These are phyloP conservation scores for Leccinum boreale DNA, from an alignment of 768 basidiomycete species.

Conservation along the genomic window DNA sequence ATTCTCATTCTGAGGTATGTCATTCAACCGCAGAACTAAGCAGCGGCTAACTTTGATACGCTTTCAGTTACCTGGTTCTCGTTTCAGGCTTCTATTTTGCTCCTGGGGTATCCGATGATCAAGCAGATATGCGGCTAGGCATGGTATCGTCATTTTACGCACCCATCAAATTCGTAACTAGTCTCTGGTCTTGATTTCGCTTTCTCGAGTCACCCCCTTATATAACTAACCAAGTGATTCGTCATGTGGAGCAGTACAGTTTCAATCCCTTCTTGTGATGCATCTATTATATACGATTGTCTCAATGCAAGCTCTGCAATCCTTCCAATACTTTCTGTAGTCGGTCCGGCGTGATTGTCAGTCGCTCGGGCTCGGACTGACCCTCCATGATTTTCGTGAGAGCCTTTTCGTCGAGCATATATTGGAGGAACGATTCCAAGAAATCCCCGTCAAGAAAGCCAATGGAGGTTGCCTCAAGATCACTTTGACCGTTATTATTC, in stretches of 20 bases:
- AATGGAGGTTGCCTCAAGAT: constrained; percentile 51
- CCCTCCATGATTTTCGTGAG: constrained; percentile 57
- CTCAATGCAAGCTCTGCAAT: constrained; percentile 55
- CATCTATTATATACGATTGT: constrained; percentile 6
- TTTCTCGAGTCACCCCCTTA: not conserved
- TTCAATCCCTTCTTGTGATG: constrained; percentile 20
- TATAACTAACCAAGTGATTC: constrained; percentile 1
- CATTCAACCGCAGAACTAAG: not conserved
- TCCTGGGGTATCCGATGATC: constrained; percentile 39
- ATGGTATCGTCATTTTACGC: constrained; percentile 2
- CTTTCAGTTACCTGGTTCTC: constrained; percentile 82
- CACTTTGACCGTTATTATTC: constrained; percentile 51
- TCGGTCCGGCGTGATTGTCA: constrained; percentile 40
- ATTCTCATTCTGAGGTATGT: constrained; percentile 87
- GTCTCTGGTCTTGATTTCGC: constrained; percentile 12
- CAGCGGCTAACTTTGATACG: not conserved
- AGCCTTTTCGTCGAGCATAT: constrained; percentile 36
- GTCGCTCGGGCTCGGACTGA: constrained; percentile 52
- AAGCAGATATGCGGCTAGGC: constrained; percentile 9
- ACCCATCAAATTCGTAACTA: constrained; percentile 6
- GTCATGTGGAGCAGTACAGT: constrained; percentile 4
- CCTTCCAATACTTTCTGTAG: constrained; percentile 44
- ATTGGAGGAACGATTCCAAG: constrained; percentile 61
- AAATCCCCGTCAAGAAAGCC: constrained; percentile 92
- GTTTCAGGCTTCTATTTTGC: constrained; percentile 91